Base-by-base conservation (phyloP, 306 rosid genomes). In the Benincasa hispida region DNA sequence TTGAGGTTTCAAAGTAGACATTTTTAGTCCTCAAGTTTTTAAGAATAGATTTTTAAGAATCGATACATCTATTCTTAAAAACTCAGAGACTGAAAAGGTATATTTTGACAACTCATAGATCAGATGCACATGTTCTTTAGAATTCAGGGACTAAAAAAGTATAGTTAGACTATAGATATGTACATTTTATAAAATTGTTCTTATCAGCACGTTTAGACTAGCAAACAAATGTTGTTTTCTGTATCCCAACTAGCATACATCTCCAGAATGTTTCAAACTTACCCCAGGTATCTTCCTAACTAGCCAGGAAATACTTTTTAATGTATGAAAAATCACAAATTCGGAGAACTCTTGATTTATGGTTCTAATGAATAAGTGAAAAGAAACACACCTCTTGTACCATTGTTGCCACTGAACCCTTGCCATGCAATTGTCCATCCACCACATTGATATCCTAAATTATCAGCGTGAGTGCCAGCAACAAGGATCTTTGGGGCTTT, bases 401-500 rank as follows among this genome's bases (percentile, higher is more conserved):
- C 81, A 35, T 50, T 86, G 80, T 94, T 92, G 77, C 95, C 97
- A 57, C 68, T 86, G 83, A 94, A 94, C 74, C 98, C 98, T 87
- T 87, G 95, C 98, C 98, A 94, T 76, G 85, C 59, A 58, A 91
- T 94, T 82, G 98, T 94, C 98, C 98, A 94, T 39, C 98, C 98
- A 63, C 98, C 98, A 50, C 98, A 94, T 79, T 94, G 98, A 80
- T 90, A 94, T 30, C 98, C 97, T 84, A 94, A 91, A 87, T 94
- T 94, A 87, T 94, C 89, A 13, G 95, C 97, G 82, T 94, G 98
- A 76, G 85, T 82, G 48, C 98, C 98, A 35, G 96, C 87, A 58
- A 92, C 93, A 24, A 94, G 84, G 82, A 94, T 39, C 86, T 89
- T 94, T 27, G 82, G 54, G 54, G 76, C 89, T 80, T 87, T 83